Percentiles rank a stretch among this genome's conserved stretches.
Conservation (phyloP, 306 rosid species). For the Ceratonia siliqua region DNA sequence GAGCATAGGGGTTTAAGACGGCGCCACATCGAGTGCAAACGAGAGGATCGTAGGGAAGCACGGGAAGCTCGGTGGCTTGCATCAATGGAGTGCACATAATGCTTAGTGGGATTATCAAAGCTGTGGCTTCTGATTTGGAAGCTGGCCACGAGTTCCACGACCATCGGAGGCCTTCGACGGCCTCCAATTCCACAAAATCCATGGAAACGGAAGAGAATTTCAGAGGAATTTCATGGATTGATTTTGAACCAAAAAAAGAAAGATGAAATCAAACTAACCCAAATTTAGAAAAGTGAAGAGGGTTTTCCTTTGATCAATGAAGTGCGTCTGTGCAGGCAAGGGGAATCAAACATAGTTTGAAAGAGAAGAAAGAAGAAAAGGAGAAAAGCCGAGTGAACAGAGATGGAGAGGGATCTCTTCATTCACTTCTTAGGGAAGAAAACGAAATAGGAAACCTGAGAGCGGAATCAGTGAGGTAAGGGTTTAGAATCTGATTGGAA, state of each 20-base stretch:
- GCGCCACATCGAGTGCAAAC: constrained; percentile 65
- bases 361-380: not conserved
- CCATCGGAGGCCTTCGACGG: constrained; percentile 94
- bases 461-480: too few relatives aligned
- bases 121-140: constrained; percentile 46
- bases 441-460: too few relatives aligned
- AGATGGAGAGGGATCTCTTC: too few relatives aligned
- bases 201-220: constrained; percentile 23
- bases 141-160: constrained; percentile 93
- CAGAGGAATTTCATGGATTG: constrained; percentile 13
- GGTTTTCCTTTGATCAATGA: not conserved
- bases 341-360: not conserved
- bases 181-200: constrained; percentile 88
- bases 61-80: constrained; percentile 66
- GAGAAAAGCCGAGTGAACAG: not conserved
- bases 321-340: not conserved
- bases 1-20: constrained; percentile 85
- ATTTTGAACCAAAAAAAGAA: not conserved
- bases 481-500: too few relatives aligned
- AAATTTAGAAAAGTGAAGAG: not conserved
- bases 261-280: constrained; percentile 2
- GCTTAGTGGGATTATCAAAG: constrained; percentile 67
- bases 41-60: constrained; percentile 80
- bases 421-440: too few relatives aligned
- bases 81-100: constrained; percentile 79